Percentiles rank a stretch among this genome's conserved stretches.
Conservation (phyloP, 768 basidiomycete species). For the Terana coerulea region DNA sequence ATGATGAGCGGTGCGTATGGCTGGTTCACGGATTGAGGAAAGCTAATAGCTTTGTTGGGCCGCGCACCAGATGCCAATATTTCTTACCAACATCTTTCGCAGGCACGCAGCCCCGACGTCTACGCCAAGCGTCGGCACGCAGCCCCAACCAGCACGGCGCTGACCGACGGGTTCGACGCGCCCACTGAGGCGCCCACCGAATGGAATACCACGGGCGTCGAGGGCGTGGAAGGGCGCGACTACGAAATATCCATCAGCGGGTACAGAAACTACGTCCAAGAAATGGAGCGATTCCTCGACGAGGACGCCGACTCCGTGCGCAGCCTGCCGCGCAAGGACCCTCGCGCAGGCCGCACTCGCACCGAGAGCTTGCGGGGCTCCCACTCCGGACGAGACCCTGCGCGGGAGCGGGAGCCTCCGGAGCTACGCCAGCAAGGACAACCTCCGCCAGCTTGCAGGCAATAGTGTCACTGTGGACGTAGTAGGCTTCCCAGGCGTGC, state of each 20-base stretch:
- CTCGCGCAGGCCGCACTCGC: background rate
- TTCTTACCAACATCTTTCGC: constrained; percentile 1
- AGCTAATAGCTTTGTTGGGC: background rate
- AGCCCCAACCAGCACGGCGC: constrained; percentile 21
- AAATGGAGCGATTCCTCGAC: constrained; percentile 28
- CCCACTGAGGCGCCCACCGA: constrained; percentile 25
- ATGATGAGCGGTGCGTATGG: constrained; percentile 14
- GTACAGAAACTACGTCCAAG: constrained; percentile 27
- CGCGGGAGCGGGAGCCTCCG: constrained; percentile 8
- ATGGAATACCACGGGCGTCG: constrained; percentile 19
- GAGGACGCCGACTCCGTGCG: constrained; percentile 15
- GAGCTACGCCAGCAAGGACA: constrained; percentile 15
- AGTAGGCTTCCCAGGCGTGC: too few species aligned
- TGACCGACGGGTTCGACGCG: constrained; percentile 28
- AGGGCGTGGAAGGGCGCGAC: constrained; percentile 16
- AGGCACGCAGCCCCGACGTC: constrained; percentile 9
- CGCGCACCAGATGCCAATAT: constrained; percentile 8
- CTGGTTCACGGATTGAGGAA: background rate
- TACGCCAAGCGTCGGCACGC: constrained; percentile 1
- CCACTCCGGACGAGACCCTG: constrained; percentile 1
- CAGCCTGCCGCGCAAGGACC: background rate
- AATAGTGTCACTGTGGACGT: constrained; percentile 14
- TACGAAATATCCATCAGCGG: constrained; percentile 26
- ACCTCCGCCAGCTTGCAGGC: constrained; percentile 11
- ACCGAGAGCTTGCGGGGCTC: background rate